Conservation (phyloP, 345 rosid genomes). For the Tarenaya hassleriana region DNA sequence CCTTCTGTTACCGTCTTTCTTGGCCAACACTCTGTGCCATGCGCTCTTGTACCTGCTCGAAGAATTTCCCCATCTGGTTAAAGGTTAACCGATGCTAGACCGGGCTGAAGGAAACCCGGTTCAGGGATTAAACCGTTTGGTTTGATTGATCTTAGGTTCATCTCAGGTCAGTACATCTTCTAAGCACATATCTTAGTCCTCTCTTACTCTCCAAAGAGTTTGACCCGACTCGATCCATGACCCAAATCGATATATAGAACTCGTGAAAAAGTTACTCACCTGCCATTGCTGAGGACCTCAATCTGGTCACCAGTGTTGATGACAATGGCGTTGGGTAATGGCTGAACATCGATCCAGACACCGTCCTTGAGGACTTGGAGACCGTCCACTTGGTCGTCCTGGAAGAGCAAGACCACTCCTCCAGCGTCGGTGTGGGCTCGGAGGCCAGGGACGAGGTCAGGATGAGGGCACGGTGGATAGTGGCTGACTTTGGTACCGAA, state of each 20-base stretch:
- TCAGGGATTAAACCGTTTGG: too few species aligned
- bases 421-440: constrained; percentile 96
- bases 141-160: too few species aligned
- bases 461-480: constrained; percentile 90
- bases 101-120: too few species aligned
- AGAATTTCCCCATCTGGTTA: background rate
- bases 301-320: constrained; percentile 93
- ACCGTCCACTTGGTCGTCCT: constrained; percentile 73
- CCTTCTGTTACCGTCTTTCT: constrained; percentile 50
- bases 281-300: constrained; percentile 83
- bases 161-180: too few species aligned
- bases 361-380: constrained; percentile 80
- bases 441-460: constrained; percentile 62
- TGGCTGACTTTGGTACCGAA: constrained; percentile 86
- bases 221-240: too few species aligned
- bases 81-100: too few species aligned
- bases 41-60: constrained; percentile 66
- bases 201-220: too few species aligned
- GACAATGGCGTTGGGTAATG: constrained; percentile 55
- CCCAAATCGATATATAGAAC: too few species aligned
- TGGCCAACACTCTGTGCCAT: constrained; percentile 71
- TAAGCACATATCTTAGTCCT: too few species aligned
- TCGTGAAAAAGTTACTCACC: constrained; percentile 10
- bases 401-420: constrained; percentile 78
- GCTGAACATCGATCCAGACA: constrained; percentile 88